Percentiles rank a stretch among this genome's conserved stretches.
These are phyloP conservation scores for Microascus cirrosus DNA, from an alignment of 2,329 filamentous ascomycete genomes.

Conservation along the genomic window DNA sequence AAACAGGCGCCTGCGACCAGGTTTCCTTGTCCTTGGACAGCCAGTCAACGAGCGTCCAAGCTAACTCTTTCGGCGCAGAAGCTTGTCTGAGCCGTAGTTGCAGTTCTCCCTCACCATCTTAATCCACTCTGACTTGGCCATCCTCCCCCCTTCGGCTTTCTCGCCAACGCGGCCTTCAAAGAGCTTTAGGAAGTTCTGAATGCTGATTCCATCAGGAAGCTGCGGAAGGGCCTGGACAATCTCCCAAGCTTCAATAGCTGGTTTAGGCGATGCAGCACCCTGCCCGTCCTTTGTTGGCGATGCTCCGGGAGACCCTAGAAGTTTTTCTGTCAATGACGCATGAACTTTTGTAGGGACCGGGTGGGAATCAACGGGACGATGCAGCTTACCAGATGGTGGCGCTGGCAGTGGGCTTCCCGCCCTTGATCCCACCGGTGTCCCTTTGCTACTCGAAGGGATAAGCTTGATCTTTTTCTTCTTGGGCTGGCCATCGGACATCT, in stretches of 20 bases:
- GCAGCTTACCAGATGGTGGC: slow-evolving; percentile 21
- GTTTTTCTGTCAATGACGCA: slow-evolving; percentile 4
- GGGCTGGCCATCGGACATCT: slow-evolving; percentile 47
- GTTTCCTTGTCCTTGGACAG: neutral
- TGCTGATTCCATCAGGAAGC: slow-evolving; percentile 38
- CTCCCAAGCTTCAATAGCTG: slow-evolving; percentile 35
- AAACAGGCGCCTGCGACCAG: neutral
- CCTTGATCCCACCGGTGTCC: slow-evolving; percentile 48
- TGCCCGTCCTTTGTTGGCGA: slow-evolving; percentile 4
- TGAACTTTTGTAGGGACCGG: neutral
- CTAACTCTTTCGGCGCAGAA: slow-evolving; percentile 29
- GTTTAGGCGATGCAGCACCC: slow-evolving; percentile 5
- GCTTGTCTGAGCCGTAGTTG: slow-evolving; percentile 42
- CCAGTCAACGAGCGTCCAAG: neutral
- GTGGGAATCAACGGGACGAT: neutral
- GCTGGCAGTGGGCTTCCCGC: slow-evolving; percentile 46
- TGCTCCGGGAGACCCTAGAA: slow-evolving; percentile 4
- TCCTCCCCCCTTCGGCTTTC: slow-evolving; percentile 29
- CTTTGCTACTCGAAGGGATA: slow-evolving; percentile 29
- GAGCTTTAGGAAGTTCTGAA: slow-evolving; percentile 39
- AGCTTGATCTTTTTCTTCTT: slow-evolving; percentile 45
- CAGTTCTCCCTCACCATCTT: slow-evolving; percentile 45
- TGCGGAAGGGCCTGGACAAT: slow-evolving; percentile 42
- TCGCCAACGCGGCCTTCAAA: slow-evolving; percentile 44
- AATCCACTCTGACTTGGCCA: slow-evolving; percentile 45